Evolutionary conservation across 805 yeast genomes (phyloP).

Genomic region (Spathaspora girioi): DNA sequence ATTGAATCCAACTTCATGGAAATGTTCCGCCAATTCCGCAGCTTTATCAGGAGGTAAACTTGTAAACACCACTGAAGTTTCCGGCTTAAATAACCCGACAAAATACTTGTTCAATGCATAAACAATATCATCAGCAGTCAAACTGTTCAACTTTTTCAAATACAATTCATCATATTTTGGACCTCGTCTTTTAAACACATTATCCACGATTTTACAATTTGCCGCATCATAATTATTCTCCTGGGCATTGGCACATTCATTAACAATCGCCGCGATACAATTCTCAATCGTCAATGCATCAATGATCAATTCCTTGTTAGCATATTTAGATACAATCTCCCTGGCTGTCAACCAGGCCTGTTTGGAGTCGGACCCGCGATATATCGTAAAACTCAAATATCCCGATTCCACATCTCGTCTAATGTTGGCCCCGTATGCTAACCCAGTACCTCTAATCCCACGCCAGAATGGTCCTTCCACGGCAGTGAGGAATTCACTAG

Average conservation of each 20-base stretch:
- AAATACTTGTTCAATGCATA: conserved; percentile 55
- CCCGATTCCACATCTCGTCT: conserved; percentile 62
- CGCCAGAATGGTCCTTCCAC: conserved; percentile 98
- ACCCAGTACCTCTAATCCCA: conserved; percentile 90
- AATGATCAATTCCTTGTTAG: conserved; percentile 49
- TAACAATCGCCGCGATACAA: conserved; percentile 73
- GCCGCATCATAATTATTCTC: conserved; percentile 67
- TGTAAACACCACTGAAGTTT: conserved; percentile 57
- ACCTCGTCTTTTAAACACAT: conserved; percentile 66
- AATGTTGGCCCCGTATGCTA: conserved; percentile 84
- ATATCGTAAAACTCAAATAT: conserved; percentile 59
- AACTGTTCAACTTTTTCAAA: conserved; percentile 48
- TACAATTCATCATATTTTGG: conserved; percentile 55
- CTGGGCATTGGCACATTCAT: conserved; percentile 63
- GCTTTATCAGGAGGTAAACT: conserved; percentile 70
- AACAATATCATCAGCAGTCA: conserved; percentile 52
- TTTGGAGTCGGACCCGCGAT: conserved; percentile 80
- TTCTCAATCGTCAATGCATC: conserved; percentile 64
- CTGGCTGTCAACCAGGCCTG: conserved; percentile 63
- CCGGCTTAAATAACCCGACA: conserved; percentile 57
- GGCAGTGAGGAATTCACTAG: conserved; percentile 72
- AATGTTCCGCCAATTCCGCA: conserved; percentile 43
- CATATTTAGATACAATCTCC: conserved; percentile 58
- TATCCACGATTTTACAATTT: conserved; percentile 59
- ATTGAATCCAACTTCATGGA: conserved; percentile 54